Evolutionary conservation across 805 yeast genomes (phyloP).

Genomic region (Groenewaldozyma tartarivorans): DNA sequence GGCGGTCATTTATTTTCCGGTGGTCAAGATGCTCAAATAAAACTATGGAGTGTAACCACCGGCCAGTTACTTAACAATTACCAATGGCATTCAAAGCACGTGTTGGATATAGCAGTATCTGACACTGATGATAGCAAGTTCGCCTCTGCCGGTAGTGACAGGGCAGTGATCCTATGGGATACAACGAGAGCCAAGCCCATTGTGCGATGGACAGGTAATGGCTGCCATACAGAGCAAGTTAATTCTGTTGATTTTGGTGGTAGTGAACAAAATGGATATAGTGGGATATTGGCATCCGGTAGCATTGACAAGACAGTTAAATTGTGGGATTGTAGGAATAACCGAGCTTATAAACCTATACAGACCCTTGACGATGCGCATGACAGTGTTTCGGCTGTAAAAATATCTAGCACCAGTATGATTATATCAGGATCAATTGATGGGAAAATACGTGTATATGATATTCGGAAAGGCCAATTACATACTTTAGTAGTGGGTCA

Average conservation of each 20-base stretch:
- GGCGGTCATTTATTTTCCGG: conserved; percentile 24
- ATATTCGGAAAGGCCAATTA: conserved; percentile 23
- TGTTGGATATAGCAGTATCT: conserved; percentile 22
- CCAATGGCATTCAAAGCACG: conserved; percentile 23
- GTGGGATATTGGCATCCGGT: conserved; percentile 24
- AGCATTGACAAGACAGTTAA: conserved; percentile 26
- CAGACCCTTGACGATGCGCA: conserved; percentile 28
- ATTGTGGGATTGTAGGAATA: conserved; percentile 25
- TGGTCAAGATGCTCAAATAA: conserved; percentile 22
- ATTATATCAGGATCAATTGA: conserved; percentile 26
- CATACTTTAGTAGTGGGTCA: conserved; percentile 18
- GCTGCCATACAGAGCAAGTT: conserved; percentile 19
- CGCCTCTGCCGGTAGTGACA: conserved; percentile 27
- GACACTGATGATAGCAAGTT: conserved; percentile 19
- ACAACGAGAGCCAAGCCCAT: conserved; percentile 18
- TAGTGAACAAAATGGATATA: conserved; percentile 18
- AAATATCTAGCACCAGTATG: conserved; percentile 7
- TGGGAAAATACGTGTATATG: conserved; percentile 25
- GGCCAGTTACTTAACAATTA: conserved; percentile 16
- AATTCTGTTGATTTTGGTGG: conserved; percentile 20
- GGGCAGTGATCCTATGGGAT: conserved; percentile 25
- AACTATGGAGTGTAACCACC: conserved; percentile 22
- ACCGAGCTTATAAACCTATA: conserved; percentile 22
- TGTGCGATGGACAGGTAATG: conserved; percentile 18
- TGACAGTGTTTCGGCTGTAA: conserved; percentile 26